phyloP scores from a whole-genome alignment of 2,329 filamentous ascomycete genomes.

The Madurella mycetomatis region DNA sequence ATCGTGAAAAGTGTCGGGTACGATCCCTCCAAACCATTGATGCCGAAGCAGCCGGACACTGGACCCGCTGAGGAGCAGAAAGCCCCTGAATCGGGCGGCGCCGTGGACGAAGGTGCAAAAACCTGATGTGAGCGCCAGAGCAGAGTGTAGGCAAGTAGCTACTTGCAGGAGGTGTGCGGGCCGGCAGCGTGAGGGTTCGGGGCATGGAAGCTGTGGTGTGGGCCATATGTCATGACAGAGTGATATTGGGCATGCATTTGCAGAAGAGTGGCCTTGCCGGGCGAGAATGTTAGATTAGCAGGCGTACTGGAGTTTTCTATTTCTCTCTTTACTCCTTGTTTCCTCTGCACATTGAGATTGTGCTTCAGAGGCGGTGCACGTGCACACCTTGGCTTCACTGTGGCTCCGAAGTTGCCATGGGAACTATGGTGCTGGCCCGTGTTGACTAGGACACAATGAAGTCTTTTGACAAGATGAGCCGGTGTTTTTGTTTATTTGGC shows the following conservation, averaged over 20 bases:
- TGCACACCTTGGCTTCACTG: neutral
- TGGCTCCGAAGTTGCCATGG: neutral
- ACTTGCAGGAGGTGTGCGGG: too few species aligned
- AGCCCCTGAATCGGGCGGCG: neutral
- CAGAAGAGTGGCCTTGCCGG: neutral
- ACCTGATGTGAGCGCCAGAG: slow-evolving; percentile 5
- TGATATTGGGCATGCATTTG: neutral
- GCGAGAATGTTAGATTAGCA: neutral
- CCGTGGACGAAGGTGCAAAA: neutral
- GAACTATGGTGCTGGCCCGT: neutral
- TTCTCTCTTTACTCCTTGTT: neutral
- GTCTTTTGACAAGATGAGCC: too few species aligned
- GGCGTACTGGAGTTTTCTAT: neutral
- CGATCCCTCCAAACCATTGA: slow-evolving; percentile 56
- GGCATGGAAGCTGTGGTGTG: too few species aligned
- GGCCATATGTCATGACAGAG: neutral
- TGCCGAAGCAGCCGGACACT: slow-evolving; percentile 16
- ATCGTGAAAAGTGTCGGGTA: slow-evolving; percentile 93
- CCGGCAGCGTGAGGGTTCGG: too few species aligned
- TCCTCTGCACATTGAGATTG: neutral
- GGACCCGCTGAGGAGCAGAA: slow-evolving; percentile 1
- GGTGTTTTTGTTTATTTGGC: too few species aligned
- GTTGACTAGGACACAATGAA: too few species aligned
- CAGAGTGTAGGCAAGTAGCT: neutral
- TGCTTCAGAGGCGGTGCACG: too few species aligned